Evolutionary conservation across 2,329 filamentous ascomycete species (phyloP).

Genomic region (Cordyceps javanica): DNA sequence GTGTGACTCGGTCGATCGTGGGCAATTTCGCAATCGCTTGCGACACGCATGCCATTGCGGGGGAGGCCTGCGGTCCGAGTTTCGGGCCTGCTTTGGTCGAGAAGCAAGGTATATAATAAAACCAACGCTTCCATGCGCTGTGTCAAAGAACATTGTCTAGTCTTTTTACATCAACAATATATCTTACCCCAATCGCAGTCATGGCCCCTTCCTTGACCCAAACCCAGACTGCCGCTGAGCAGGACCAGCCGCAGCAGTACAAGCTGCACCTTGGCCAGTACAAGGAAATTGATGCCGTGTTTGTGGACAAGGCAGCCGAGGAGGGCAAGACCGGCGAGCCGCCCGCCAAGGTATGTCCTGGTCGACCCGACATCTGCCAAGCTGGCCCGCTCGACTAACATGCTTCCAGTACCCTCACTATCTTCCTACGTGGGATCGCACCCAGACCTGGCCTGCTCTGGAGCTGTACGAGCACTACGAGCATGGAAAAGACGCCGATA

Average conservation of each 20-base stretch:
- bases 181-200: background rate
- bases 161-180: background rate
- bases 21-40: conserved; percentile 9
- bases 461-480: conserved; percentile 58
- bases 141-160: background rate
- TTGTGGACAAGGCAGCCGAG: conserved; percentile 23
- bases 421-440: conserved; percentile 53
- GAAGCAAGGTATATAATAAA: background rate
- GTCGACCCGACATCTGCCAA: background rate
- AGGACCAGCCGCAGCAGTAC: conserved; percentile 9
- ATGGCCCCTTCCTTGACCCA: conserved; percentile 12
- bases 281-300: conserved; percentile 24
- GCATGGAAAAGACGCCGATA: conserved; percentile 60
- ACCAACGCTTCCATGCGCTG: background rate
- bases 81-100: background rate
- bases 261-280: conserved; percentile 24
- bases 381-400: background rate
- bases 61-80: conserved; percentile 1
- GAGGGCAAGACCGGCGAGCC: conserved; percentile 22
- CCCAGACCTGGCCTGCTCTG: conserved; percentile 51
- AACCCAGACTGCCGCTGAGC: conserved; percentile 6
- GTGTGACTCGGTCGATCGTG: background rate
- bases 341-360: conserved; percentile 23
- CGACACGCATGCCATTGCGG: conserved; percentile 11
- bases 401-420: conserved; percentile 33